Conservation (phyloP, 139 green algal species). For the Chlamydomonas incerta region DNA sequence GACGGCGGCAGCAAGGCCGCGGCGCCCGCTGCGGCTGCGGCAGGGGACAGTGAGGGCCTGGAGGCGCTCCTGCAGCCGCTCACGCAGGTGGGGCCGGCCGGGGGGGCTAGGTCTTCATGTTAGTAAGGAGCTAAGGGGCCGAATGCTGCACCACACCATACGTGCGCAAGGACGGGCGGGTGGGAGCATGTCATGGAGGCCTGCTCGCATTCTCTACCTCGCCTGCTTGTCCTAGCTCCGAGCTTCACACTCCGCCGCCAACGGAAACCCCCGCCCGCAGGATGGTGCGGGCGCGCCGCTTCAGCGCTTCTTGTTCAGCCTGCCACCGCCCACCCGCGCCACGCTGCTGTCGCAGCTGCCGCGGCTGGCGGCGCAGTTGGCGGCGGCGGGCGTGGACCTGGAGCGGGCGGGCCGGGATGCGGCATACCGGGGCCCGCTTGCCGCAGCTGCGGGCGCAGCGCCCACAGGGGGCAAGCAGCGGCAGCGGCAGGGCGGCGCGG, state of each 20-base stretch:
- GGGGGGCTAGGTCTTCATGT: neutral
- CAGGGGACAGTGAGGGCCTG: neutral
- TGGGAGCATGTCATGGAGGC: too few relatives aligned
- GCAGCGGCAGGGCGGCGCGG: too few relatives aligned
- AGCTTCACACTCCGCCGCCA: neutral
- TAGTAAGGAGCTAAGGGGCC: too few relatives aligned
- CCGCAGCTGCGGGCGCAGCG: neutral
- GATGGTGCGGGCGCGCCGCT: neutral
- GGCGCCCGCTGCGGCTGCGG: neutral
- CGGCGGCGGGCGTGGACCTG: slow-evolving; percentile 13
- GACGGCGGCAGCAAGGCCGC: neutral
- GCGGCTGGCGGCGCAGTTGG: neutral
- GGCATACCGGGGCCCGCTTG: neutral
- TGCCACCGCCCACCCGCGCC: neutral
- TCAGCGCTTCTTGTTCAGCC: slow-evolving; percentile 11
- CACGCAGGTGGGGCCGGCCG: neutral
- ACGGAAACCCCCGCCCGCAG: neutral
- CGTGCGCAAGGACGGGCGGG: too few relatives aligned
- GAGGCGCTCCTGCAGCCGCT: neutral
- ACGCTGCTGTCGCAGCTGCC: slow-evolving; percentile 28
- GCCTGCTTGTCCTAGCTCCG: too few relatives aligned
- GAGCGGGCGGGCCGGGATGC: neutral
- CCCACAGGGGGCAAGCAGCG: neutral
- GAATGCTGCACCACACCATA: too few relatives aligned
- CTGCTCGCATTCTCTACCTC: too few relatives aligned